These are phyloP conservation scores for Rhododendron griersonianum DNA, from an alignment of 148 eudicot species.

Conservation along the genomic window DNA sequence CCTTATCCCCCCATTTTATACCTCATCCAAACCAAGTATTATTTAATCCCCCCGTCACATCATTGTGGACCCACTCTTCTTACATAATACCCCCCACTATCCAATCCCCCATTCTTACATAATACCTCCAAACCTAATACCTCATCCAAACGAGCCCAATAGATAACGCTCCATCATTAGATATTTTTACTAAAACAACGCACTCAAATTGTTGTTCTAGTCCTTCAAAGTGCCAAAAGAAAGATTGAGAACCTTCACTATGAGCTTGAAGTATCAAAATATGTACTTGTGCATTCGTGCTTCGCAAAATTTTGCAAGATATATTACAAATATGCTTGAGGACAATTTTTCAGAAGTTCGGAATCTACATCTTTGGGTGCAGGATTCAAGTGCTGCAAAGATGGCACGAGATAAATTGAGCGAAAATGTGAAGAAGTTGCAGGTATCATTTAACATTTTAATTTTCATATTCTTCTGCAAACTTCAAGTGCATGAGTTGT, in stretches of 20 bases:
- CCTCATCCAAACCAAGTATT: too few relatives aligned
- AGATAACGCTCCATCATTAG: not conserved
- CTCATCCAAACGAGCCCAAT: too few relatives aligned
- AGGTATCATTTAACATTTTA: conserved; percentile 30
- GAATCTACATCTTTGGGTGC: conserved; percentile 11
- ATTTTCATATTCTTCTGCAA: not conserved
- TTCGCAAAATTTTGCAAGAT: not conserved
- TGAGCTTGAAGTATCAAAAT: not conserved
- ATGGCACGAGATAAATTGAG: conserved; percentile 46
- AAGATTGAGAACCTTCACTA: not conserved
- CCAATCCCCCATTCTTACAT: too few relatives aligned
- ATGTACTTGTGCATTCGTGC: not conserved
- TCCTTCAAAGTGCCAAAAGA: not conserved
- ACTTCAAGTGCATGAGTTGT: not conserved
- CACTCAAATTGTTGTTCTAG: not conserved
- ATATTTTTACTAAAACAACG: not conserved
- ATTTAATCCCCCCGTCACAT: too few relatives aligned
- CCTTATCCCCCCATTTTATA: too few relatives aligned
- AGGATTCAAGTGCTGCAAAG: conserved; percentile 59
- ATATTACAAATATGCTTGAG: not conserved
- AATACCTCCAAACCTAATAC: too few relatives aligned
- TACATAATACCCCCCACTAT: too few relatives aligned
- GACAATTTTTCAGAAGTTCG: not conserved
- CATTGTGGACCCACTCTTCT: too few relatives aligned
- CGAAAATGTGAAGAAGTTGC: conserved; percentile 55